These are phyloP conservation scores for Marasmius tenuissimus DNA, from an alignment of 1,284 basidiomycete species.

Conservation along the genomic window DNA sequence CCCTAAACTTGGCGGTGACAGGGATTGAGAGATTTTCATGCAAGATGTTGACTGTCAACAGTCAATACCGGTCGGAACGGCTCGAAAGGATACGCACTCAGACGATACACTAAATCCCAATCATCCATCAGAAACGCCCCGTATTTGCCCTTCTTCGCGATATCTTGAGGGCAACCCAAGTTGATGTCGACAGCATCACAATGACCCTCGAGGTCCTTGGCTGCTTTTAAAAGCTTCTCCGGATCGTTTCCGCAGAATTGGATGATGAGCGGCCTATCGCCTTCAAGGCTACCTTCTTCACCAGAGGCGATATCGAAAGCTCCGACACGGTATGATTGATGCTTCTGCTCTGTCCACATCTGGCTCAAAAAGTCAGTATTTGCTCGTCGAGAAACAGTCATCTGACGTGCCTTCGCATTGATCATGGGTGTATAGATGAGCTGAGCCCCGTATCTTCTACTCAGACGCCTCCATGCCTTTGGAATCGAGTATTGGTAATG, in stretches of 20 bases:
- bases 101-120: slow-evolving; percentile 81
- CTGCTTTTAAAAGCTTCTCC: slow-evolving; percentile 73
- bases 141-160: slow-evolving; percentile 86
- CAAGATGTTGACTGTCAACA: slow-evolving; percentile 70
- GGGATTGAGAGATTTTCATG: slow-evolving; percentile 86
- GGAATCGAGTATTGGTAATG: slow-evolving; percentile 9
- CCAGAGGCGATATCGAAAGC: slow-evolving; percentile 71
- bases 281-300: slow-evolving; percentile 61
- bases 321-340: slow-evolving; percentile 56
- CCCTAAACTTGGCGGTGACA: slow-evolving; percentile 95
- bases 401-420: slow-evolving; percentile 73
- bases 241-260: slow-evolving; percentile 96
- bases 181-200: slow-evolving; percentile 96
- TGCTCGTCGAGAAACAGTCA: not conserved
- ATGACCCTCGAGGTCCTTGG: slow-evolving; percentile 68
- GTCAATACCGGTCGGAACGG: not conserved
- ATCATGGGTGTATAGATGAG: slow-evolving; percentile 98
- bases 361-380: slow-evolving; percentile 22
- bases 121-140: slow-evolving; percentile 94
- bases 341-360: slow-evolving; percentile 65
- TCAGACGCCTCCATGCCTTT: slow-evolving; percentile 90
- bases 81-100: slow-evolving; percentile 59
- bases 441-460: slow-evolving; percentile 83
- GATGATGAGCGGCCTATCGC: slow-evolving; percentile 86
- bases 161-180: slow-evolving; percentile 95